Evolutionary conservation across 78 protist genomes (phyloP).

Genomic region (Diacronema lutheri): DNA sequence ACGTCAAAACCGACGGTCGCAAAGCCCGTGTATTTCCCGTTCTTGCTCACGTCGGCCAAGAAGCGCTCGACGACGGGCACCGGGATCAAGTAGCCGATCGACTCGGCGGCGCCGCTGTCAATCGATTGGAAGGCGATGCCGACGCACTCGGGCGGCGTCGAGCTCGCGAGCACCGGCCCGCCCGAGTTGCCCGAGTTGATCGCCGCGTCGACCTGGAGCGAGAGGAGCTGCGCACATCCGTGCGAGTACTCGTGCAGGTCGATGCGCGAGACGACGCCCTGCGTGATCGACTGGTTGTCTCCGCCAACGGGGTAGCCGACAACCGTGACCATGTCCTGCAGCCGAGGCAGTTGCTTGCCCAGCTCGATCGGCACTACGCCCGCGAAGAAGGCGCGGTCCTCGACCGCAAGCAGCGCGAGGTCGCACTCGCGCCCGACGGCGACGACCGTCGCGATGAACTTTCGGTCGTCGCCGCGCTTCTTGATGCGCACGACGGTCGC

Average conservation of each 20-base stretch:
- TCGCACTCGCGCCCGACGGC: background rate
- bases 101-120: too few species aligned
- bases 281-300: background rate
- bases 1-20: too few species aligned
- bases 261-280: slow-evolving; percentile 32
- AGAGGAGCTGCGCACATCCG: background rate
- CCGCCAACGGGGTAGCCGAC: slow-evolving; percentile 18
- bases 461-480: background rate
- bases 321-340: background rate
- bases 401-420: slow-evolving; percentile 5
- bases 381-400: background rate
- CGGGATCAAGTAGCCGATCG: too few species aligned
- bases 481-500: background rate
- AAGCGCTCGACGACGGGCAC: too few species aligned
- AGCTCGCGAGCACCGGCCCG: background rate
- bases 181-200: background rate
- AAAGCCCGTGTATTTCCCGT: too few species aligned
- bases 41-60: too few species aligned
- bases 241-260: background rate
- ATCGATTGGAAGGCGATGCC: too few species aligned
- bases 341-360: background rate
- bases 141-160: too few species aligned
- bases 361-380: background rate
- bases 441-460: background rate
- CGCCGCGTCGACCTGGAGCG: background rate